Evolutionary conservation across 352 stramenopile species (phyloP), one percentile per base, ranked within the genome.

Genomic region (Pythium dissotocum): DNA sequence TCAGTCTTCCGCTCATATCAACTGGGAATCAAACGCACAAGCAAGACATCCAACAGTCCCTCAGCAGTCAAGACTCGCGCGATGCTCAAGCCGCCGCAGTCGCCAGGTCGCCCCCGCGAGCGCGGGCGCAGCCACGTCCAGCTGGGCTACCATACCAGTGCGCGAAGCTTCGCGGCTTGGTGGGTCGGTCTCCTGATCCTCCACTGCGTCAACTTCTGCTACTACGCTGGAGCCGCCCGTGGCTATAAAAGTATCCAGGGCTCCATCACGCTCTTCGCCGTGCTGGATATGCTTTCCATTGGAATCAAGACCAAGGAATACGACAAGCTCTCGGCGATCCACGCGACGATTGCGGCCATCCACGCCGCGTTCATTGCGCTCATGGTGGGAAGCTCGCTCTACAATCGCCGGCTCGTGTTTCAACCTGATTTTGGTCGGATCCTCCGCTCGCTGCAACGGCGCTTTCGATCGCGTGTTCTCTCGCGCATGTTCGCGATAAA

Each of bases 151-250:
- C n/a, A n/a, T n/a, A n/a, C 35, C 9, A 5, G 35, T 5, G 2
- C 38, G 10, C 48, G 56, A 33, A 26, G 16, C 5, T 63, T 58
- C 24, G 46, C 14, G 2, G 13, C 33, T 14, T 57, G 59, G 33
- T 65, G 59, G 59, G 2, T 38, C n/a, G 48, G 16, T 1, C 16
- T 65, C 1, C 59, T 65, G 2, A 1, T 58, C 12, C 46, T 65
- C 2, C 59, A 65, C 49, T 16, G 8, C 6, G n/a, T 38, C 4
- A 58, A 58, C 21, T 1, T 58, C 6, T 1, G 4, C 1, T 65
- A 58, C 46, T 65, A 58, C 32, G 30, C 36, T 1, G n/a, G n/a
- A 48, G 48, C n/a, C 30, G 38, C 0, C 18, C 33, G 2, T 7
- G 21, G 7, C 6, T 65, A 14, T 65, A 65, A 18, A 28, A 52